Percentiles rank a stretch among this genome's conserved stretches.
Evolutionary conservation across 805 yeast species (phyloP).

Genomic region (Cyberlindnera sargentensis): DNA sequence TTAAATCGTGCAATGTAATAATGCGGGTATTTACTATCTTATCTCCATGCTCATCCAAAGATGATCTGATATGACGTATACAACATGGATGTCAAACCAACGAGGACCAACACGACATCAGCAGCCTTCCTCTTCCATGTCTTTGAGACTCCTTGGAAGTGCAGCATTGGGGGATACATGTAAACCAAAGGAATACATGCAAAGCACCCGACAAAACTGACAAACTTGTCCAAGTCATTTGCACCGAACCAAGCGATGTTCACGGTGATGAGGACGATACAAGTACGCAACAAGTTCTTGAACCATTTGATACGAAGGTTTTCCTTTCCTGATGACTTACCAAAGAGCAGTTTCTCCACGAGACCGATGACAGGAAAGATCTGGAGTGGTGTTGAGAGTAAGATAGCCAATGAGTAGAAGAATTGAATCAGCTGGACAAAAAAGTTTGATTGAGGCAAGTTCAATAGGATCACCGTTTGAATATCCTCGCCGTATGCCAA

Average conservation of each 20-base stretch:
- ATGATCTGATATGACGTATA: conserved; percentile 63
- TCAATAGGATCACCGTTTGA: conserved; percentile 62
- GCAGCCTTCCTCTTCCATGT: conserved; percentile 31
- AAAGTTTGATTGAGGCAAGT: conserved; percentile 61
- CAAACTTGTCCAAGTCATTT: conserved; percentile 61
- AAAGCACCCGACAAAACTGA: conserved; percentile 75
- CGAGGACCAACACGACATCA: conserved; percentile 41
- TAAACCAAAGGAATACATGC: conserved; percentile 83
- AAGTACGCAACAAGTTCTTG: conserved; percentile 52
- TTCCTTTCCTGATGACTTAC: conserved; percentile 48
- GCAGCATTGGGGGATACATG: conserved; percentile 79
- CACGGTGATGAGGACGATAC: conserved; percentile 48
- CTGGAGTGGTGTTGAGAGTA: conserved; percentile 76
- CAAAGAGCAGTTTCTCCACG: conserved; percentile 57
- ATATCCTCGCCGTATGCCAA: conserved; percentile 58
- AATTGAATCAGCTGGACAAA: conserved; percentile 60
- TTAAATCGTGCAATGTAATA: no score
- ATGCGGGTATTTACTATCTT: no score
- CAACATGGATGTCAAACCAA: conserved; percentile 57
- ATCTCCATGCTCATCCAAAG: conserved; percentile 8
- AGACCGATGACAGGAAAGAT: conserved; percentile 73
- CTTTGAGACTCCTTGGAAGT: conserved; percentile 31
- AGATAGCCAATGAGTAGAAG: conserved; percentile 66
- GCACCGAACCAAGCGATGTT: conserved; percentile 62
- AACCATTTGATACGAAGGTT: conserved; percentile 52